Percentiles rank a stretch among this genome's conserved stretches.
Conservation (phyloP, 2,329 filamentous ascomycete genomes). For the Colletotrichum karsti region DNA sequence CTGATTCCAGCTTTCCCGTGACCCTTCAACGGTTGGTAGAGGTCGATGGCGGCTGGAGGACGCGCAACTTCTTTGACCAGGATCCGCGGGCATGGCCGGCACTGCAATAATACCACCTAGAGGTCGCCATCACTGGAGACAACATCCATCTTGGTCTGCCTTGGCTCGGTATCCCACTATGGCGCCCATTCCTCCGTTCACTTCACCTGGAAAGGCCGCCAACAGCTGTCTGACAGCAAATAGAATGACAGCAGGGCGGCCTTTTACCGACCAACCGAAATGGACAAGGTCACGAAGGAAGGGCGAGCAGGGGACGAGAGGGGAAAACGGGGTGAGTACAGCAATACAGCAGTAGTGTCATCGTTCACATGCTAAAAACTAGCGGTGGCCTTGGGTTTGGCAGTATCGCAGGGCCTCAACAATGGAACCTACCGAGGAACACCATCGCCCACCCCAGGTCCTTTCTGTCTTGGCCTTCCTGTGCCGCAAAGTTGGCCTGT, state of each 20-base stretch:
- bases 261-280: slow-evolving; percentile 21
- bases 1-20: not conserved
- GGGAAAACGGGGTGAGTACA: not conserved
- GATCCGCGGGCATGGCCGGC: not conserved
- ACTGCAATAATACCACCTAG: not conserved
- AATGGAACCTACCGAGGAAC: slow-evolving; percentile 23
- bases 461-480: slow-evolving; percentile 6
- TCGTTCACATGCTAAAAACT: slow-evolving; percentile 28
- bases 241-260: not conserved
- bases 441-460: not conserved
- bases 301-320: not conserved
- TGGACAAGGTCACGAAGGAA: slow-evolving; percentile 8
- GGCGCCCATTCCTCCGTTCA: not conserved
- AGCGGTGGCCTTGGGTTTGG: slow-evolving; percentile 10
- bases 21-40: not conserved
- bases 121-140: not conserved
- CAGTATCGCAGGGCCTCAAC: slow-evolving; percentile 3
- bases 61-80: not conserved
- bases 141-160: too few relatives aligned
- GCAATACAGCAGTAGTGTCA: not conserved
- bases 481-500: slow-evolving; percentile 5
- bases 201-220: not conserved
- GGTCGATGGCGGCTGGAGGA: not conserved
- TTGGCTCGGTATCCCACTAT: slow-evolving; percentile 2
- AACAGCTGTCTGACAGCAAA: slow-evolving; percentile 1